Base-by-base conservation (phyloP, 176 grass and related monocot species). In the Lolium multiflorum region DNA sequence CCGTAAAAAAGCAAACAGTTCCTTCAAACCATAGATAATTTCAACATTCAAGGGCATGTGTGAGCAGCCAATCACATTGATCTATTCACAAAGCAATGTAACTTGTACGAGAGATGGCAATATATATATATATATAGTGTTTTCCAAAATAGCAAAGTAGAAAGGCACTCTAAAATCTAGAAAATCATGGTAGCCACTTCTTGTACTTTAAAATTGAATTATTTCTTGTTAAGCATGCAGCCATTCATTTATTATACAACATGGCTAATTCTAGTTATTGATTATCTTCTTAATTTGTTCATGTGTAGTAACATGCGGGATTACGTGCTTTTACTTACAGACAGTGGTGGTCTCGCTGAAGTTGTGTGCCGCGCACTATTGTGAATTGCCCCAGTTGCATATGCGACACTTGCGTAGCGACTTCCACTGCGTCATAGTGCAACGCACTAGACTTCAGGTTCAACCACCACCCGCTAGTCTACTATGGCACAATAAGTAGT, bases 301-400 rank as follows among this genome's bases (percentile, higher is more conserved):
- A 9, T 66, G 49, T 85, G 73, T 91, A 96, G 91, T 80, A 80
- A 96, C 91, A 39, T 93, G 89, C 89, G 44, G 71, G 86, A n/a
- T 93, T 18, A 88, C 84, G 31, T 96, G 91, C 61, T 81, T 79
- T 6, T 96, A 88, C 81, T 91, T 87, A 78, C 91, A 96, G 78
- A 88, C 91, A 89, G 84, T 69, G 83, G 91, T 65, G 74, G 79
- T 81, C 18, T 24, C 4, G 39, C 24, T 12, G 67, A 89, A 77
- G 37, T 51, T 81, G 5, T 91, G 94, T 82, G 91, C 84, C 41
- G 87, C 93, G 47, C 14, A 76, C 18, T 14, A 86, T 96, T 15
- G 89, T 96, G 63, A 6, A 75, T 7, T 96, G 91, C 50, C 91
- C 91, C 51, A 65, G 8, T 9, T 96, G 94, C 51, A 91, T 74